Evolutionary conservation across 306 rosid species (phyloP).

Genomic region (Quercus agrifolia): DNA sequence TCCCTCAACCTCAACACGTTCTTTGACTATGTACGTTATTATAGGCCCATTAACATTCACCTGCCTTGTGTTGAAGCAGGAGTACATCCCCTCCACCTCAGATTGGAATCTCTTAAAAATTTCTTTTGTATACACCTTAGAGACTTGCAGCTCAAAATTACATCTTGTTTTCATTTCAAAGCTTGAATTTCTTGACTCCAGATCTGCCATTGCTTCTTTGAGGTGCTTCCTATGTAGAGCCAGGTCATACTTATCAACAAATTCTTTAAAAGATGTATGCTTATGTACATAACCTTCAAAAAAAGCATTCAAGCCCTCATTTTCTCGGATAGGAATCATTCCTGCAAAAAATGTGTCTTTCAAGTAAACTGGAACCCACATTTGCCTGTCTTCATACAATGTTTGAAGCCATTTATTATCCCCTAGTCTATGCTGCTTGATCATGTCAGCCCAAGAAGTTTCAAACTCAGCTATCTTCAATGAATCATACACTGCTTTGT

Average conservation of each 20-base stretch:
- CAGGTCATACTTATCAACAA: constrained; percentile 72
- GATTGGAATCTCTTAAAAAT: constrained; percentile 54
- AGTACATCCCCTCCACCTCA: constrained; percentile 73
- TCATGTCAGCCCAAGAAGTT: constrained; percentile 63
- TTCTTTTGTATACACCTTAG: constrained; percentile 57
- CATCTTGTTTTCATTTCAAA: constrained; percentile 50
- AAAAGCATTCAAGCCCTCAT: constrained; percentile 46
- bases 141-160: constrained; percentile 58
- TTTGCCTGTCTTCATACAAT: constrained; percentile 49
- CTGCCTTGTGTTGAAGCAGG: constrained; percentile 75
- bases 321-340: constrained; percentile 48
- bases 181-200: constrained; percentile 45
- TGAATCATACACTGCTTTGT: constrained; percentile 50
- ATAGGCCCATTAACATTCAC: constrained; percentile 60
- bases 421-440: constrained; percentile 44
- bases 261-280: constrained; percentile 71
- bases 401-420: constrained; percentile 66
- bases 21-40: constrained; percentile 63
- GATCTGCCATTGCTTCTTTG: constrained; percentile 55
- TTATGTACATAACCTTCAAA: constrained; percentile 78
- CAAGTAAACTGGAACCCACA: constrained; percentile 73
- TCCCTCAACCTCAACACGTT: constrained; percentile 56
- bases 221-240: constrained; percentile 64
- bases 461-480: constrained; percentile 70
- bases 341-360: constrained; percentile 67